Base-by-base conservation (phyloP, 2,329 filamentous ascomycete genomes). In the Talaromyces sp. region DNA sequence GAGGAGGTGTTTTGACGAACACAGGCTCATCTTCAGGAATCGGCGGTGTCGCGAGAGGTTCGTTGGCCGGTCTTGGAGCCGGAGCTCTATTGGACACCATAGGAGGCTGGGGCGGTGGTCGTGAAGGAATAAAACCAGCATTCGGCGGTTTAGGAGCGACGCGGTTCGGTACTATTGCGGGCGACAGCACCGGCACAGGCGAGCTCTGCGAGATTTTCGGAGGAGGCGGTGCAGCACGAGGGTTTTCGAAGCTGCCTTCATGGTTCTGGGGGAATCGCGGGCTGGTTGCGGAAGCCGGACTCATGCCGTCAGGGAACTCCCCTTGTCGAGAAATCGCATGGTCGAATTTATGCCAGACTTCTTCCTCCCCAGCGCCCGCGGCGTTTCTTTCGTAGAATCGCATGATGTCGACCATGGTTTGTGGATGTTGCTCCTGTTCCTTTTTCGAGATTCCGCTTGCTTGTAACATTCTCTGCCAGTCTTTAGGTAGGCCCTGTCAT, bases 361-460 rank as follows among this genome's bases (percentile, higher is more conserved):
- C 90, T 72, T 96, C 91, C 72, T 96, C 91, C 65, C 87, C 86
- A 64, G 86, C 87, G 69, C 83, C 85, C 69, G 93, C 91, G 28
- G 91, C 89, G 67, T 92, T 96, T 79, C 96, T 93, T 76, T 97
- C 96, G 82, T 96, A 98, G 75, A 98, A 98, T 64, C 89, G 91
- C 77, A 99, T 88, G 70, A 99, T 95, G 75, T 98, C 91, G 73
- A 96, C 89, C 79, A 97, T 92, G 64, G 93, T 93, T 76, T 98
- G 92, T 2, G 95, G 95, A 72, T 98, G 92, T 77, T 96, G 90
- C 75, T 93, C 91, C 76, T 96, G 90, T 75, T 98, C 95, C 79
- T 95, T 93, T 79, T 96, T 92, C 31, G 93, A 91, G 71, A 99
- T 97, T 67, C 95, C 95, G 76, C 91, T 96, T 77, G 96, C 93